phyloP scores from a whole-genome alignment of 495 filamentous ascomycete species.

The Neurospora tetraspora region DNA sequence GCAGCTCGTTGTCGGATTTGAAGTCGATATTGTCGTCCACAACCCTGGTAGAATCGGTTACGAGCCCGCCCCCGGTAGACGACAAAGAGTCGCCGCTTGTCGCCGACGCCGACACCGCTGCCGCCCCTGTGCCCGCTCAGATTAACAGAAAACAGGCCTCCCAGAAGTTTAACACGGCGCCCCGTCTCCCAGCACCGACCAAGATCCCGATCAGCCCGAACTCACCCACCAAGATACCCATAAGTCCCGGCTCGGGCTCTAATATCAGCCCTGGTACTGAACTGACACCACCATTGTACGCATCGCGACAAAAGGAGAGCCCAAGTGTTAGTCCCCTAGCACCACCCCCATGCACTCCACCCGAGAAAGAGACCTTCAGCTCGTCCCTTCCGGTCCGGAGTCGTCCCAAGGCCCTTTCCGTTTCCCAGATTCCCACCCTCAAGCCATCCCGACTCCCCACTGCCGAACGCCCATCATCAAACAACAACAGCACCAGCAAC shows the following conservation, averaged over 20 bases:
- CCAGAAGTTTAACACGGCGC: conserved; percentile 44
- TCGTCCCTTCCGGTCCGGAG: not conserved
- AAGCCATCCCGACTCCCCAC: conserved; percentile 22
- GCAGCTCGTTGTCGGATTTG: conserved; percentile 87
- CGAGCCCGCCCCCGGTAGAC: conserved; percentile 1
- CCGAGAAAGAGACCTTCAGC: conserved; percentile 1
- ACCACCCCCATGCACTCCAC: not conserved
- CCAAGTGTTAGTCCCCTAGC: conserved; percentile 18
- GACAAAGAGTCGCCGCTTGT: not conserved
- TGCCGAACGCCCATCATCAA: not conserved
- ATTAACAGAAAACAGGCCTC: conserved; percentile 48
- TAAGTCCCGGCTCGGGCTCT: not conserved
- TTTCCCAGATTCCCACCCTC: conserved; percentile 39
- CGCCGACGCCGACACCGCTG: conserved; percentile 7
- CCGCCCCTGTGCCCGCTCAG: conserved; percentile 24
- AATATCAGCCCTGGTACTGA: not conserved
- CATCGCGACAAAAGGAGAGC: conserved; percentile 36
- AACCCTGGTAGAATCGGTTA: conserved; percentile 30
- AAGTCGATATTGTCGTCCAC: conserved; percentile 47
- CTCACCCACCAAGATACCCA: conserved; percentile 5
- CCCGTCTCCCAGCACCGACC: conserved; percentile 28
- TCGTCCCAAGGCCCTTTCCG: conserved; percentile 33
- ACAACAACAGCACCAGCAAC: not conserved
- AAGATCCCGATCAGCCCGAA: conserved; percentile 36
- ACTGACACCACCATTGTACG: conserved; percentile 8